These are phyloP conservation scores for Heterobasidion annosum DNA, from an alignment of 1,284 basidiomycete genomes.

Conservation along the genomic window DNA sequence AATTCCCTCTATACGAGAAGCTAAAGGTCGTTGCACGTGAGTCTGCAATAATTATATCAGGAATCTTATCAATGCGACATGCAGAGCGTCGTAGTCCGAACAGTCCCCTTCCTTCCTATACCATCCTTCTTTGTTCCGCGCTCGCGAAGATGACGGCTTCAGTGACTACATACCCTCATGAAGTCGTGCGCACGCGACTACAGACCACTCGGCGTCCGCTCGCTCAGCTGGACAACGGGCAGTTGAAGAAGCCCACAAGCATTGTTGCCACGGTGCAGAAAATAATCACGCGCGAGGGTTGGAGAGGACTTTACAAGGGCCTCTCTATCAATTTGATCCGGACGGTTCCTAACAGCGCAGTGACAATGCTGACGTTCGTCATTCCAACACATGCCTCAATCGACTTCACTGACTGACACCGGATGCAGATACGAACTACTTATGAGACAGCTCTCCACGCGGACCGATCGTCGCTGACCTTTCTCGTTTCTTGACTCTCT, in stretches of 20 bases:
- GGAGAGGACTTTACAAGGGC: constrained; percentile 83
- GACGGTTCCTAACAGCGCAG: constrained; percentile 89
- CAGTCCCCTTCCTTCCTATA: constrained; percentile 51
- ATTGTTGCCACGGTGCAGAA: constrained; percentile 65
- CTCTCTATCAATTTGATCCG: constrained; percentile 85
- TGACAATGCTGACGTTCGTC: constrained; percentile 90
- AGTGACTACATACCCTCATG: constrained; percentile 90
- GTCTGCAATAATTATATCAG: constrained; percentile 21
- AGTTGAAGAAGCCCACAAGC: constrained; percentile 37
- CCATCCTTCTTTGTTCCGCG: constrained; percentile 82
- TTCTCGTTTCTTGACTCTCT: background rate
- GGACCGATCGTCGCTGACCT: background rate
- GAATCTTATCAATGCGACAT: background rate
- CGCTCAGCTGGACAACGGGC: constrained; percentile 15
- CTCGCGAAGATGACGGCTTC: constrained; percentile 92
- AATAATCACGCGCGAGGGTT: constrained; percentile 76
- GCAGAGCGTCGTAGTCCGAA: constrained; percentile 35
- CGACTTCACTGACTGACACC: background rate
- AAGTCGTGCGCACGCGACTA: constrained; percentile 87
- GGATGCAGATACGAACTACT: constrained; percentile 51
- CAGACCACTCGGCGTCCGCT: constrained; percentile 74
- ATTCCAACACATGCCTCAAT: background rate
- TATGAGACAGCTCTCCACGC: constrained; percentile 46
- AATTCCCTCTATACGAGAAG: constrained; percentile 93
- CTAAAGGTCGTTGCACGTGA: constrained; percentile 78